These are phyloP conservation scores for Verticillium tricorpus DNA, from an alignment of 2,329 filamentous ascomycete genomes.

Conservation along the genomic window DNA sequence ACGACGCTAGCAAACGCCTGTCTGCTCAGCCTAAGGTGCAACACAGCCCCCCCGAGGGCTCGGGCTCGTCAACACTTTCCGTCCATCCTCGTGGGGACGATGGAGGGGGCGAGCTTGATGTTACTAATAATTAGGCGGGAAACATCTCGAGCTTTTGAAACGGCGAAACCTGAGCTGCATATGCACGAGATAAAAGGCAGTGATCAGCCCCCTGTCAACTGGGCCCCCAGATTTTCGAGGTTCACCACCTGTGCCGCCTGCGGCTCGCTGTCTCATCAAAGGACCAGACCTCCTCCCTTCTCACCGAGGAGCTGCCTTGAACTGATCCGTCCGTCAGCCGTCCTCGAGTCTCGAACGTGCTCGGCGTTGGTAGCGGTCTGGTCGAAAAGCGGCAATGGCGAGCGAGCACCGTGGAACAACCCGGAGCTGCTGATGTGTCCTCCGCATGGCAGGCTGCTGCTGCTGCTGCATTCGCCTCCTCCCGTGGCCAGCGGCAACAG, in stretches of 20 bases:
- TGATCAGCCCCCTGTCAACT: background rate
- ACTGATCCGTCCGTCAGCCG: background rate
- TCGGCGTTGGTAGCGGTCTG: background rate
- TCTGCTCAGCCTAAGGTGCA: background rate
- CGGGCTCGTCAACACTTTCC: background rate
- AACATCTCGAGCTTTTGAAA: background rate
- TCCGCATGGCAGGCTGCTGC: too few relatives aligned
- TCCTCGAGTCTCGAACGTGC: background rate
- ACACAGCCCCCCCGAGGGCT: background rate
- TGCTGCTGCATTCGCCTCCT: background rate
- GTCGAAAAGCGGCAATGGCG: background rate
- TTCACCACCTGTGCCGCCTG: background rate
- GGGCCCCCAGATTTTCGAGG: background rate
- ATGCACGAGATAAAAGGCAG: background rate
- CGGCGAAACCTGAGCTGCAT: background rate
- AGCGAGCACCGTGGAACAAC: background rate
- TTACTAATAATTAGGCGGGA: background rate
- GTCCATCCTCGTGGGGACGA: background rate
- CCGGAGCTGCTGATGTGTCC: background rate
- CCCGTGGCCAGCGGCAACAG: background rate
- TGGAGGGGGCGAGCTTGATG: background rate
- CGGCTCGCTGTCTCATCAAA: background rate
- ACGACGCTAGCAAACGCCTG: background rate
- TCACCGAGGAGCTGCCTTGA: background rate
- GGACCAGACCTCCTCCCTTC: background rate